Percentiles rank a stretch among this genome's conserved stretches.
Conservation (phyloP, 257 asterid species). For the Schizonepeta tenuifolia region DNA sequence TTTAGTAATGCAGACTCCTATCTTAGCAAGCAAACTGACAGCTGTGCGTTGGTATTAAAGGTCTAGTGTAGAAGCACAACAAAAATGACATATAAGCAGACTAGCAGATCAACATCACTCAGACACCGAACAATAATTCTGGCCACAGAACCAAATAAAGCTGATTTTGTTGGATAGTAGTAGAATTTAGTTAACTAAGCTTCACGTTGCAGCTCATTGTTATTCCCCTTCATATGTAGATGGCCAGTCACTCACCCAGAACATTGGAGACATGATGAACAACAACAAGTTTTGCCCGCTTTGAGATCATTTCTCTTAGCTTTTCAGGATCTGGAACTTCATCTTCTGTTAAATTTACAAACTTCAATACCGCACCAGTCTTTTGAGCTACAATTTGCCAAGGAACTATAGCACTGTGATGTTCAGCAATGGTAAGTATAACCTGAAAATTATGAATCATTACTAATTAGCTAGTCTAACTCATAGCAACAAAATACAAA, state of each 20-base stretch:
- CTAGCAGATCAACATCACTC: conserved; percentile 7
- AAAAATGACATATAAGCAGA: conserved; percentile 21
- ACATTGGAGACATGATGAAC: conserved; percentile 88
- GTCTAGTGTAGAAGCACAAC: conserved; percentile 17
- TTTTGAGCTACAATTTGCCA: conserved; percentile 98
- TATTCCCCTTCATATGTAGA: conserved; percentile 21
- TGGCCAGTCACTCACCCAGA: conserved; percentile 63
- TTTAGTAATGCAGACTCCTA: conserved; percentile 5
- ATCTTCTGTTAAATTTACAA: conserved; percentile 61
- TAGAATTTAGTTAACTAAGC: conserved; percentile 15
- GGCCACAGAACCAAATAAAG: conserved; percentile 6
- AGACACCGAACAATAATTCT: conserved; percentile 14
- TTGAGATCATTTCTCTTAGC: conserved; percentile 63
- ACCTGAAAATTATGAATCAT: conserved; percentile 54
- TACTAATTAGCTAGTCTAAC: conserved; percentile 28
- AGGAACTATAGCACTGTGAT: conserved; percentile 97
- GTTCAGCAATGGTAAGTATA: conserved; percentile 84
- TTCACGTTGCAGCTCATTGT: conserved; percentile 10
- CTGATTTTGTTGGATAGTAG: background rate
- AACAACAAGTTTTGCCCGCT: conserved; percentile 70
- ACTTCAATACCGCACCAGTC: conserved; percentile 88
- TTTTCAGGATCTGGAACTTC: conserved; percentile 82
- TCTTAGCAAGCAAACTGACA: conserved; percentile 20
- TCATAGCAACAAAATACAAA: background rate
- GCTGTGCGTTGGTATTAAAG: conserved; percentile 10